phyloP scores from a whole-genome alignment of 345 rosid species.

The Populus pruinosa region DNA sequence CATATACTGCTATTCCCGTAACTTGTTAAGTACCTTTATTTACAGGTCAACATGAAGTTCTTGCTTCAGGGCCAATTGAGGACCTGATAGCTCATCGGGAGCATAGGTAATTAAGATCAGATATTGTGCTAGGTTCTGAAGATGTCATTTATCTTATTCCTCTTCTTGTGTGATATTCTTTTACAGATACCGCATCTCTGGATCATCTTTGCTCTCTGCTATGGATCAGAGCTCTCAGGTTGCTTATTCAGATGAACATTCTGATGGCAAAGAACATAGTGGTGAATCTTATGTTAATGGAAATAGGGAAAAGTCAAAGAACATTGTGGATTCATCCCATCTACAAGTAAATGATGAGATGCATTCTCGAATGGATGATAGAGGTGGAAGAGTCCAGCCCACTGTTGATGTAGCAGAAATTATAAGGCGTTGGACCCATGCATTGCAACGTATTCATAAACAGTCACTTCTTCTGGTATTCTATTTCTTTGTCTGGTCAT shows the following conservation, averaged over 20 bases:
- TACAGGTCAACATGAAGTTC: slow-evolving; percentile 96
- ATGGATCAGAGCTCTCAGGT: slow-evolving; percentile 97
- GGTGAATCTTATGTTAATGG: slow-evolving; percentile 44
- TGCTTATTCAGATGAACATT: slow-evolving; percentile 58
- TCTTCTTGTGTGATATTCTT: slow-evolving; percentile 23
- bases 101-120: slow-evolving; percentile 63
- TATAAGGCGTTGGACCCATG: slow-evolving; percentile 99
- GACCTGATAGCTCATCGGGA: slow-evolving; percentile 97
- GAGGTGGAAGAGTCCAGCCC: slow-evolving; percentile 80
- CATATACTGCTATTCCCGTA: background rate
- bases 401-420: slow-evolving; percentile 96
- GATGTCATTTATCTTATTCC: slow-evolving; percentile 6
- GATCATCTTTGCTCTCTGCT: slow-evolving; percentile 88
- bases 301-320: slow-evolving; percentile 41
- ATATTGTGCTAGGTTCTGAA: background rate
- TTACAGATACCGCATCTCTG: slow-evolving; percentile 94
- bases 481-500: slow-evolving; percentile 17
- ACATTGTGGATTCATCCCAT: slow-evolving; percentile 40
- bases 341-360: slow-evolving; percentile 61
- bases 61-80: slow-evolving; percentile 98
- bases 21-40: slow-evolving; percentile 7
- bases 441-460: slow-evolving; percentile 94
- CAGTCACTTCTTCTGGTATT: slow-evolving; percentile 96
- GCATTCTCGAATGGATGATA: slow-evolving; percentile 72
- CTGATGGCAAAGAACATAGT: slow-evolving; percentile 67